Evolutionary conservation across 2,329 filamentous ascomycete genomes (phyloP).

Genomic region (Fusarium compactum): DNA sequence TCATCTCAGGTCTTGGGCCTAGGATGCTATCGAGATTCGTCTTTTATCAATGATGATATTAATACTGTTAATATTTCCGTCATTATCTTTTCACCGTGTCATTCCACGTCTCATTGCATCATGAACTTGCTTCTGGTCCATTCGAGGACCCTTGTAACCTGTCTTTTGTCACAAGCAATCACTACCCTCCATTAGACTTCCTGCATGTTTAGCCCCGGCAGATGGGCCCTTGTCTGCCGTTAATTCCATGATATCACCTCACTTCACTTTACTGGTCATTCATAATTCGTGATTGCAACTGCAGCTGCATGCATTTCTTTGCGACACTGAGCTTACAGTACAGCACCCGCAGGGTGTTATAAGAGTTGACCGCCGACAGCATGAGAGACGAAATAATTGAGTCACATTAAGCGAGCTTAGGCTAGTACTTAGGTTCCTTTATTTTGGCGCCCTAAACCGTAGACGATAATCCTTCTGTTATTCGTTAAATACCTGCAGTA

Average conservation of each 20-base stretch:
- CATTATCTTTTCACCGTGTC: slow-evolving; percentile 22
- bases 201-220: slow-evolving; percentile 31
- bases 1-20: background rate
- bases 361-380: no score
- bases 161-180: slow-evolving; percentile 16
- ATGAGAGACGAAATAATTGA: no score
- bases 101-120: slow-evolving; percentile 38
- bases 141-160: slow-evolving; percentile 12
- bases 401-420: no score
- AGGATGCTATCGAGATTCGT: slow-evolving; percentile 6
- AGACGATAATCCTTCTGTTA: no score
- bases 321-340: slow-evolving; percentile 2
- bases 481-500: no score
- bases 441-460: no score
- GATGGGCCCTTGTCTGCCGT: slow-evolving; percentile 30
- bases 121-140: slow-evolving; percentile 21
- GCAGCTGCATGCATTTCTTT: slow-evolving; percentile 1
- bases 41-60: background rate
- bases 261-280: background rate
- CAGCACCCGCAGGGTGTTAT: background rate
- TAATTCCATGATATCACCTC: slow-evolving; percentile 32
- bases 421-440: no score
- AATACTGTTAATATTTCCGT: slow-evolving; percentile 9
- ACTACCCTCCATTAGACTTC: background rate
- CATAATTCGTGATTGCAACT: slow-evolving; percentile 3